phyloP scores from a whole-genome alignment of 192 early-diverging fungal genomes.

The Linnemannia hyalina region DNA sequence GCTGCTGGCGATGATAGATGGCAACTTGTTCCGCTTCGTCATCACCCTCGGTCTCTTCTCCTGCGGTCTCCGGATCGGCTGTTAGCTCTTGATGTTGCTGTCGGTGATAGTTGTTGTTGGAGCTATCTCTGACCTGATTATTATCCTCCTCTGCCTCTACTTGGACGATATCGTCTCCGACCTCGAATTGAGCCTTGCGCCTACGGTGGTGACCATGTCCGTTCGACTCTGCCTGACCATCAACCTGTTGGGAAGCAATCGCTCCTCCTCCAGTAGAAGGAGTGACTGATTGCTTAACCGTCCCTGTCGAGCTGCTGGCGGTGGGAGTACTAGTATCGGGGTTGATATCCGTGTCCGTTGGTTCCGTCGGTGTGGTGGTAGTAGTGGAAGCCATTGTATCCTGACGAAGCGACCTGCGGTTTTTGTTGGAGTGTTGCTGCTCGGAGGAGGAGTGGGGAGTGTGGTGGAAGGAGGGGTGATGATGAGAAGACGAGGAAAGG shows the following conservation, averaged over 20 bases:
- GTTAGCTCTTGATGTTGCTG: constrained; percentile 3
- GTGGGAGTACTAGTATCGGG: neutral
- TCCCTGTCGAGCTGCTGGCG: neutral
- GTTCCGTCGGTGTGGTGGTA: neutral
- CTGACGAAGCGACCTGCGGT: neutral
- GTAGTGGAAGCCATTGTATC: neutral
- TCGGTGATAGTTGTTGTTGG: neutral
- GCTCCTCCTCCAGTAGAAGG: neutral
- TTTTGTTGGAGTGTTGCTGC: neutral
- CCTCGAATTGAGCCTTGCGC: constrained; percentile 40
- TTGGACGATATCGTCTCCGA: constrained; percentile 7
- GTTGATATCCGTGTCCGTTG: neutral
- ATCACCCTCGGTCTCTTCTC: constrained; percentile 20
- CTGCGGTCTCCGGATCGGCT: constrained; percentile 1
- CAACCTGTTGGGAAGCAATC: neutral
- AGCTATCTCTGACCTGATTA: constrained; percentile 5
- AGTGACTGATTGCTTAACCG: neutral
- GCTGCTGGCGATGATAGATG: neutral
- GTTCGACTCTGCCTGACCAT: neutral
- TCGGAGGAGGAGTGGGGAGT: neutral
- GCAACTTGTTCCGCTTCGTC: neutral
- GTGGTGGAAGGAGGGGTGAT: neutral
- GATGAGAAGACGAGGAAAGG: neutral
- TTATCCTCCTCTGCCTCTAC: neutral
- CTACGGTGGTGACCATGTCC: constrained; percentile 1